phyloP scores from a whole-genome alignment of 2,329 filamentous ascomycete species.

The Colletotrichum noveboracense region DNA sequence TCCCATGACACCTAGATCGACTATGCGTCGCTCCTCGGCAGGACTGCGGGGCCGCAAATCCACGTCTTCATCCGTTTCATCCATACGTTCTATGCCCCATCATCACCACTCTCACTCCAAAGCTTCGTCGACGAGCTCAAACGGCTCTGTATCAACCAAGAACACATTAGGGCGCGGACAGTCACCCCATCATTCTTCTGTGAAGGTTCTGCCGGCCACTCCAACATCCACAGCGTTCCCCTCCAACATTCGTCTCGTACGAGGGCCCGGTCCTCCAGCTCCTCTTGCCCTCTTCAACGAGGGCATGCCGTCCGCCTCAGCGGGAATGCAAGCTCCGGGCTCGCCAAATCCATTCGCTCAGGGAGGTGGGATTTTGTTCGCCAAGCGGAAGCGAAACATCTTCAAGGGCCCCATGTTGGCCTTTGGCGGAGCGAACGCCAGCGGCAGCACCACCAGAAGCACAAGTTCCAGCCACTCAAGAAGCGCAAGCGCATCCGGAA shows the following conservation, averaged over 20 bases:
- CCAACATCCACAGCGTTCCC: slow-evolving; percentile 80
- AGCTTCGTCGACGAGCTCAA: slow-evolving; percentile 89
- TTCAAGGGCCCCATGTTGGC: slow-evolving; percentile 81
- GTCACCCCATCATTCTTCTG: slow-evolving; percentile 86
- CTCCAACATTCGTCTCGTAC: slow-evolving; percentile 83
- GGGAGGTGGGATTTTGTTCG: slow-evolving; percentile 69
- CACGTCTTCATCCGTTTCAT: slow-evolving; percentile 93
- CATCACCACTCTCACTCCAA: slow-evolving; percentile 90
- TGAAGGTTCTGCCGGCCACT: slow-evolving; percentile 94
- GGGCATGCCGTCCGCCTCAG: slow-evolving; percentile 49
- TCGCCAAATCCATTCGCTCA: slow-evolving; percentile 62
- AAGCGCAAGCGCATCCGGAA: slow-evolving; percentile 65
- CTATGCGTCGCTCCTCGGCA: slow-evolving; percentile 80
- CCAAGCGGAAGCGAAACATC: slow-evolving; percentile 78
- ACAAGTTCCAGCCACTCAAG: slow-evolving; percentile 49
- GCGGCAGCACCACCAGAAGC: slow-evolving; percentile 41
- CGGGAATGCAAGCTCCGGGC: slow-evolving; percentile 45
- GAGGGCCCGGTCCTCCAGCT: slow-evolving; percentile 60
- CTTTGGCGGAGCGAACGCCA: slow-evolving; percentile 47
- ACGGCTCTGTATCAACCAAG: slow-evolving; percentile 73
- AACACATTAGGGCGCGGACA: slow-evolving; percentile 68
- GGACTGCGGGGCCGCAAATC: slow-evolving; percentile 92
- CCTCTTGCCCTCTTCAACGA: slow-evolving; percentile 63
- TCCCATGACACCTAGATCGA: slow-evolving; percentile 86
- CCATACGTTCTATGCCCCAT: slow-evolving; percentile 88